phyloP scores from a whole-genome alignment of 108 stramenopile species.

The Schizochytrium sp. region DNA sequence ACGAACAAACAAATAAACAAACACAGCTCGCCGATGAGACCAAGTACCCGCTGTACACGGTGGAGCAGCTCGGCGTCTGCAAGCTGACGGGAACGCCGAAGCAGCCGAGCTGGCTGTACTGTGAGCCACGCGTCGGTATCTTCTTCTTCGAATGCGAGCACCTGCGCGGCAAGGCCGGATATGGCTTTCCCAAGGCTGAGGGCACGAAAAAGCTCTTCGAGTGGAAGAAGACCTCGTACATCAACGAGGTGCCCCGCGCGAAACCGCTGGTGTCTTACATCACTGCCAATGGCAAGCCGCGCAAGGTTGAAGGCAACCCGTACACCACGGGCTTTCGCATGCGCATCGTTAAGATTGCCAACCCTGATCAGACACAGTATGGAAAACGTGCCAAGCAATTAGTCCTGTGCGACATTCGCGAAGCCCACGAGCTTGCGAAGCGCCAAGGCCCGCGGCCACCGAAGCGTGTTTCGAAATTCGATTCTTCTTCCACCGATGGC shows the following conservation, averaged over 20 bases:
- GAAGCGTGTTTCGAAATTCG: background rate
- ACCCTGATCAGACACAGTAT: background rate
- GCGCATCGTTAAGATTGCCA: constrained; percentile 49
- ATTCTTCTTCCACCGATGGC: background rate
- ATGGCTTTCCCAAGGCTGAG: constrained; percentile 32
- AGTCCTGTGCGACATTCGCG: constrained; percentile 16
- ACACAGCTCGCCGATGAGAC: constrained; percentile 22
- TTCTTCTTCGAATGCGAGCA: constrained; percentile 47
- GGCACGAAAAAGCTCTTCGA: constrained; percentile 58
- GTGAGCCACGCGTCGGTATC: constrained; percentile 18
- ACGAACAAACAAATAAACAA: background rate
- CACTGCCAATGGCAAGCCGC: constrained; percentile 34
- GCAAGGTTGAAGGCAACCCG: background rate
- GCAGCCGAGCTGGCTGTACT: constrained; percentile 52
- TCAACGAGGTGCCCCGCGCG: constrained; percentile 47
- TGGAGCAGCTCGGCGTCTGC: constrained; percentile 42
- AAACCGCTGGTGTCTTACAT: constrained; percentile 43
- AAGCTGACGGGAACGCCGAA: constrained; percentile 43
- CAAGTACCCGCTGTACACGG: constrained; percentile 38
- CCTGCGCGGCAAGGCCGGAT: constrained; percentile 61
- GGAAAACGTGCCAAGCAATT: background rate
- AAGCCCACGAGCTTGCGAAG: constrained; percentile 25
- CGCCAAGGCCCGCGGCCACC: constrained; percentile 48
- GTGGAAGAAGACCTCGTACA: constrained; percentile 58
- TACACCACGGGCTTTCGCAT: constrained; percentile 46